phyloP scores from a whole-genome alignment of 441 rosid genomes.

The Populus hybrid region DNA sequence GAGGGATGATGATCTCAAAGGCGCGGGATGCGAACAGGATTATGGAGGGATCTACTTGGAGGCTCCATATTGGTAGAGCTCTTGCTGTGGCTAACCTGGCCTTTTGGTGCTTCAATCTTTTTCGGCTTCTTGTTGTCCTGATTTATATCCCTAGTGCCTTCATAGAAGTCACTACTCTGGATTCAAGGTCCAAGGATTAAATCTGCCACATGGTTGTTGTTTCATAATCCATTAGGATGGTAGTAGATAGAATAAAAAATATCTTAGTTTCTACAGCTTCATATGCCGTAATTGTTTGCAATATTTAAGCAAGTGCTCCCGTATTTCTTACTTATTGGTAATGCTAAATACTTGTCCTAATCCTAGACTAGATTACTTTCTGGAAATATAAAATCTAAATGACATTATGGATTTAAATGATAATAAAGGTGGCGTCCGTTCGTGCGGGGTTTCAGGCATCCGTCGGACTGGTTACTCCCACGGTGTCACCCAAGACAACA shows the following conservation, averaged over 20 bases:
- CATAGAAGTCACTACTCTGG: constrained; percentile 46
- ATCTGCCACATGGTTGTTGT: not conserved
- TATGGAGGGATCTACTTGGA: constrained; percentile 34
- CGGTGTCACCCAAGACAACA: not conserved
- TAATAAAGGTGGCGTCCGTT: too few species aligned
- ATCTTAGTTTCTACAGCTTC: not conserved
- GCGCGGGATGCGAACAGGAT: constrained; percentile 19
- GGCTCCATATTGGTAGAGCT: constrained; percentile 50
- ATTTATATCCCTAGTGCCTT: constrained; percentile 77
- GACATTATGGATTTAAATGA: too few species aligned
- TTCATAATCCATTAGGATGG: not conserved
- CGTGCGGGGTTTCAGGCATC: not conserved
- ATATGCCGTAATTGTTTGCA: not conserved
- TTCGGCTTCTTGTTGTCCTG: constrained; percentile 80
- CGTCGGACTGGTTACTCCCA: not conserved
- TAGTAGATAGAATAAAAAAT: not conserved
- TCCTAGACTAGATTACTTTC: too few species aligned
- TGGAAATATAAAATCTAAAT: too few species aligned
- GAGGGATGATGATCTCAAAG: constrained; percentile 39
- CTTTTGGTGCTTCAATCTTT: constrained; percentile 80
- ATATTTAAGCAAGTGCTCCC: too few species aligned
- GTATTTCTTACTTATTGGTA: too few species aligned
- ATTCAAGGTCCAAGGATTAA: constrained; percentile 29
- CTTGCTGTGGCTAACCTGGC: constrained; percentile 72
- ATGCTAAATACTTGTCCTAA: too few species aligned